Conservation (phyloP, 164 flowering plant species). For the Amborella trichopoda region DNA sequence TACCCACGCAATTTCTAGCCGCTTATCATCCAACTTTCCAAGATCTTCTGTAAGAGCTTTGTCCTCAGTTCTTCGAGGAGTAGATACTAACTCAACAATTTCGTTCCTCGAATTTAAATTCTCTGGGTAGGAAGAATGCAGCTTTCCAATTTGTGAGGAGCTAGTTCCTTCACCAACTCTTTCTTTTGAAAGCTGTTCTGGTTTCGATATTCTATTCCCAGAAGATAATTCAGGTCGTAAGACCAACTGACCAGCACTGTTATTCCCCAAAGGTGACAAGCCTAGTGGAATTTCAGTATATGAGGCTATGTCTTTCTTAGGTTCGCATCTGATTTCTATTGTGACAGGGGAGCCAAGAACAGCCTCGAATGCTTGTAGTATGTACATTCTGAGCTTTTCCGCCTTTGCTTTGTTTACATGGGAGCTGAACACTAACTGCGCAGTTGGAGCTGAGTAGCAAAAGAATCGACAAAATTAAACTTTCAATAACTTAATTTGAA, state of each 20-base stretch:
- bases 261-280: conserved; percentile 23
- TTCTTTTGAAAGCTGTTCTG: conserved; percentile 14
- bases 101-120: conserved; percentile 41
- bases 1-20: conserved; percentile 12
- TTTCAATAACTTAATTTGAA: too few species aligned
- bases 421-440: conserved; percentile 69
- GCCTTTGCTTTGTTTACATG: conserved; percentile 52
- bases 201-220: conserved; percentile 10
- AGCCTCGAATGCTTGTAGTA: conserved; percentile 84
- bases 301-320: conserved; percentile 22
- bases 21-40: conserved; percentile 15
- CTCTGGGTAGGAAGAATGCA: conserved; percentile 14
- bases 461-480: too few species aligned
- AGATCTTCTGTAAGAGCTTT: conserved; percentile 11
- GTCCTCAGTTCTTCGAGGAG: conserved; percentile 25
- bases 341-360: conserved; percentile 69
- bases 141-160: conserved; percentile 12
- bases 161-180: conserved; percentile 15
- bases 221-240: conserved; percentile 6
- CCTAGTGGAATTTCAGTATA: conserved; percentile 19
- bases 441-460: conserved; percentile 62
- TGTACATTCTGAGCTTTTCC: conserved; percentile 53
- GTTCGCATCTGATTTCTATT: conserved; percentile 63
- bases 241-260: conserved; percentile 20
- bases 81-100: conserved; percentile 58